phyloP scores from a whole-genome alignment of 768 basidiomycete genomes.

The Rhizopogon sp. region DNA sequence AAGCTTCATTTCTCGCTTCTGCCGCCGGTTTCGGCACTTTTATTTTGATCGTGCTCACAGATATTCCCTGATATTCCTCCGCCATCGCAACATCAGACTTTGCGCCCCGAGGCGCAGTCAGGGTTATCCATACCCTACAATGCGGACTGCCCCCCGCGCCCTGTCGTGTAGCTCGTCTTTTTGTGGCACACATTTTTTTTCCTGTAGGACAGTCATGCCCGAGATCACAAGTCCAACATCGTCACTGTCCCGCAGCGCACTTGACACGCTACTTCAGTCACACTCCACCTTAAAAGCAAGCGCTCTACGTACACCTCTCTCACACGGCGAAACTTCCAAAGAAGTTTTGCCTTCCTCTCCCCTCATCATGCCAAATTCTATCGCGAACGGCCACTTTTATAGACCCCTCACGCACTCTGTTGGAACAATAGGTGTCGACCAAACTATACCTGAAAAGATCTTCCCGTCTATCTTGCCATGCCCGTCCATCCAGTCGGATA shows the following conservation, averaged over 20 bases:
- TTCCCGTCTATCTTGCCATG: slow-evolving; percentile 24
- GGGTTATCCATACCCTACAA: slow-evolving; percentile 23
- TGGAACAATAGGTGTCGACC: slow-evolving; percentile 18
- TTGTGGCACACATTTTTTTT: slow-evolving; percentile 19
- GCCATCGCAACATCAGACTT: slow-evolving; percentile 29
- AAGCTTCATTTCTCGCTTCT: slow-evolving; percentile 18
- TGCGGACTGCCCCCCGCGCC: slow-evolving; percentile 25
- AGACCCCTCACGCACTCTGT: slow-evolving; percentile 24
- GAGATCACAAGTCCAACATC: slow-evolving; percentile 24
- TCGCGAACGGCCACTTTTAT: slow-evolving; percentile 25
- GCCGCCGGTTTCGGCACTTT: slow-evolving; percentile 12
- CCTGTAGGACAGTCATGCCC: slow-evolving; percentile 18
- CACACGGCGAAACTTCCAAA: slow-evolving; percentile 15
- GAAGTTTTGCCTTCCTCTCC: neutral
- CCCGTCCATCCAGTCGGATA: slow-evolving; percentile 20
- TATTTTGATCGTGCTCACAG: slow-evolving; percentile 7
- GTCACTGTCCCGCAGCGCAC: slow-evolving; percentile 25
- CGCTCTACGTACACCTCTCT: slow-evolving; percentile 4
- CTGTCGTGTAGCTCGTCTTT: slow-evolving; percentile 20
- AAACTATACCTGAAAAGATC: slow-evolving; percentile 22
- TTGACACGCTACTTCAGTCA: slow-evolving; percentile 23
- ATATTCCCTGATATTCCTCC: slow-evolving; percentile 23
- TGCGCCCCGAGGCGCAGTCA: slow-evolving; percentile 24
- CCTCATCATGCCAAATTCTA: slow-evolving; percentile 18
- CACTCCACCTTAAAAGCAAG: slow-evolving; percentile 11